A percentile compares a stretch with the other conserved stretches of the same genome.
These are phyloP conservation scores for Aspergillus oerlinghausenensis DNA, from an alignment of 2,329 filamentous ascomycete species.

Conservation along the genomic window DNA sequence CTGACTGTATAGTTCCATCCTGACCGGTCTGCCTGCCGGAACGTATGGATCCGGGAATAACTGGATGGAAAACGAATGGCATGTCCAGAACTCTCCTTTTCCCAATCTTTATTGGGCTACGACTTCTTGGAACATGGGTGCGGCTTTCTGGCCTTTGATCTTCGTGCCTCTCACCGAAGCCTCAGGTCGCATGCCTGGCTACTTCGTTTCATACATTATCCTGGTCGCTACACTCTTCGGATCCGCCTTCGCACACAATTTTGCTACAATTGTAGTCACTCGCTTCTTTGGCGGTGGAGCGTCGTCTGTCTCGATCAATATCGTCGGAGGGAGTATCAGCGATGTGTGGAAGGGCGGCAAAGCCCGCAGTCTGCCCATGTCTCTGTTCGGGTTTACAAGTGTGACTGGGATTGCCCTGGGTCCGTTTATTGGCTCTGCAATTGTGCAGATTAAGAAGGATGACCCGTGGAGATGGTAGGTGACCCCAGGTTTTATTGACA, in stretches of 20 bases:
- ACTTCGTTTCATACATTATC: conserved; percentile 39
- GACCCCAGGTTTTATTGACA: too few species aligned
- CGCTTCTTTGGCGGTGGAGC: conserved; percentile 43
- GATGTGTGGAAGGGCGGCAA: conserved; percentile 36
- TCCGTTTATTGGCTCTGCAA: conserved; percentile 41
- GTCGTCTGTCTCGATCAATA: conserved; percentile 42
- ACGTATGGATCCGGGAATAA: not conserved
- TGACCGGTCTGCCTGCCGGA: not conserved
- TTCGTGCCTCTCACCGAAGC: conserved; percentile 38
- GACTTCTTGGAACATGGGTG: conserved; percentile 35
- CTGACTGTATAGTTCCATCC: not conserved
- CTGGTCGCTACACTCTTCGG: conserved; percentile 41
- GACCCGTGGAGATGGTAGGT: conserved; percentile 41
- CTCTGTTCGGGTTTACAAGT: conserved; percentile 41
- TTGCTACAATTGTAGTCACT: conserved; percentile 42
- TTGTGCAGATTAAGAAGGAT: conserved; percentile 30
- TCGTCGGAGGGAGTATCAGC: conserved; percentile 32
- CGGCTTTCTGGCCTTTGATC: conserved; percentile 35
- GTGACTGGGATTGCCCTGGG: conserved; percentile 43
- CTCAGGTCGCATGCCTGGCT: conserved; percentile 42
- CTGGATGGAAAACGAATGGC: not conserved
- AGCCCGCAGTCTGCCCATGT: conserved; percentile 40
- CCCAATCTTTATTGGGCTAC: conserved; percentile 33
- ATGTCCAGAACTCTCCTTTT: conserved; percentile 13
- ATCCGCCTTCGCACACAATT: conserved; percentile 42